Evolutionary conservation across 768 basidiomycete species (phyloP).

Genomic region (Suillus plorans): DNA sequence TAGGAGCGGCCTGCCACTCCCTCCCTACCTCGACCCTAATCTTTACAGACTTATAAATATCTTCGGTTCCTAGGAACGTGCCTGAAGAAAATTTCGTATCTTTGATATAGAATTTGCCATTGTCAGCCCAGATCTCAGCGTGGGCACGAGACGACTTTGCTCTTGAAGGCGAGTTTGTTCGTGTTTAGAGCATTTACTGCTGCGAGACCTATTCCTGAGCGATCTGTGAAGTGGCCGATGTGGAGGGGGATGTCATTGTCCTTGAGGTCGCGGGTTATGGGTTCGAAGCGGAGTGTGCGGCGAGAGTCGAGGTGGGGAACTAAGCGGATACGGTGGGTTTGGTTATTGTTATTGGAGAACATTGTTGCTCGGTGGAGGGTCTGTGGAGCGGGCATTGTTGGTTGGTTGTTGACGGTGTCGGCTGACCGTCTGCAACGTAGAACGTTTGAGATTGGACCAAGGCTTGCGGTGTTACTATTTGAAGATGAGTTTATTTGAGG

Average conservation of each 20-base stretch:
- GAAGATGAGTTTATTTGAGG: slow-evolving; percentile 31
- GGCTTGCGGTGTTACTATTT: slow-evolving; percentile 33
- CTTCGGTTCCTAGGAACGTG: slow-evolving; percentile 94
- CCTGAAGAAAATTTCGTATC: slow-evolving; percentile 91
- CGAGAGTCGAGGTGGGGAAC: slow-evolving; percentile 96
- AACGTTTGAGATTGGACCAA: slow-evolving; percentile 50
- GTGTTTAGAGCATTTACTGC: slow-evolving; percentile 68
- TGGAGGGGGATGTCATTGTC: slow-evolving; percentile 71
- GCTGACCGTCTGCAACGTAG: slow-evolving; percentile 63
- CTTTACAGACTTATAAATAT: slow-evolving; percentile 97
- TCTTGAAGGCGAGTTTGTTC: slow-evolving; percentile 91
- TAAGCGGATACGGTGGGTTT: slow-evolving; percentile 79
- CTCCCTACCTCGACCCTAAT: slow-evolving; percentile 88
- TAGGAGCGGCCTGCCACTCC: slow-evolving; percentile 85
- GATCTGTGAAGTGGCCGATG: slow-evolving; percentile 93
- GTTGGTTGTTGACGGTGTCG: slow-evolving; percentile 42
- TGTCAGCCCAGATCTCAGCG: slow-evolving; percentile 89
- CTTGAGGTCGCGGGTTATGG: slow-evolving; percentile 83
- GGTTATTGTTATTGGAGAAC: slow-evolving; percentile 20
- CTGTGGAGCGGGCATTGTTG: slow-evolving; percentile 18
- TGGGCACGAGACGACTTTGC: slow-evolving; percentile 93
- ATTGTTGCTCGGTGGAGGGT: slow-evolving; percentile 1
- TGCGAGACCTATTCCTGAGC: slow-evolving; percentile 22
- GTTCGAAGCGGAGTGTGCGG: slow-evolving; percentile 88
- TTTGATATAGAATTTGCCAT: slow-evolving; percentile 75